A percentile compares a stretch with the other conserved stretches of the same genome.
Evolutionary conservation across 108 stramenopile species (phyloP).

Genomic region (Cyclotella baltica): DNA sequence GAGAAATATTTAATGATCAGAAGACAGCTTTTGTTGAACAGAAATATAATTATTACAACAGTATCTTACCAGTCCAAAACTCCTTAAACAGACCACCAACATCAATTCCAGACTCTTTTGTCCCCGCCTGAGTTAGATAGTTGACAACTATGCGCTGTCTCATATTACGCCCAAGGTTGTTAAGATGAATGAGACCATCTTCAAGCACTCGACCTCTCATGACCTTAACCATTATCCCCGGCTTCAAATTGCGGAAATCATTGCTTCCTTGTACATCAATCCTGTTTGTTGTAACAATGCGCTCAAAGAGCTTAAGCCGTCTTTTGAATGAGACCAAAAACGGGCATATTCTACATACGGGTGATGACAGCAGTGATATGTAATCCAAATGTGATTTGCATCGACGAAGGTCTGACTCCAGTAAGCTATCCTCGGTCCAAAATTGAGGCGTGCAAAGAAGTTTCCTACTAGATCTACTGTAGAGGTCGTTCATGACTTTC

Average conservation of each 20-base stretch:
- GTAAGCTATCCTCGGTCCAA: constrained; percentile 81
- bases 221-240: constrained; percentile 81
- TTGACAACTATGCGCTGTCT: constrained; percentile 82
- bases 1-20: constrained; percentile 22
- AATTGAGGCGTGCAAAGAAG: constrained; percentile 83
- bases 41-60: not conserved
- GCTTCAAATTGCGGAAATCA: constrained; percentile 63
- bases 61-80: constrained; percentile 77
- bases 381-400: constrained; percentile 77
- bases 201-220: constrained; percentile 86
- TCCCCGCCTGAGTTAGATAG: constrained; percentile 85
- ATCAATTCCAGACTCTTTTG: constrained; percentile 92
- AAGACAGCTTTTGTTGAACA: not conserved
- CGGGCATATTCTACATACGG: constrained; percentile 82
- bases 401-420: constrained; percentile 69
- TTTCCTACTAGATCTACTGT: constrained; percentile 83
- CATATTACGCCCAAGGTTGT: constrained; percentile 83
- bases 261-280: constrained; percentile 66
- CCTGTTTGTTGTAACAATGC: constrained; percentile 75
- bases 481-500: constrained; percentile 77
- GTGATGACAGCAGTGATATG: constrained; percentile 58
- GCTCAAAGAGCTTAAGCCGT: constrained; percentile 85
- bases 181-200: constrained; percentile 83
- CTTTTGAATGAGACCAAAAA: constrained; percentile 90
- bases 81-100: constrained; percentile 99